Base-by-base conservation (phyloP, 2,329 filamentous ascomycete genomes). In the Talaromyces sp. region DNA sequence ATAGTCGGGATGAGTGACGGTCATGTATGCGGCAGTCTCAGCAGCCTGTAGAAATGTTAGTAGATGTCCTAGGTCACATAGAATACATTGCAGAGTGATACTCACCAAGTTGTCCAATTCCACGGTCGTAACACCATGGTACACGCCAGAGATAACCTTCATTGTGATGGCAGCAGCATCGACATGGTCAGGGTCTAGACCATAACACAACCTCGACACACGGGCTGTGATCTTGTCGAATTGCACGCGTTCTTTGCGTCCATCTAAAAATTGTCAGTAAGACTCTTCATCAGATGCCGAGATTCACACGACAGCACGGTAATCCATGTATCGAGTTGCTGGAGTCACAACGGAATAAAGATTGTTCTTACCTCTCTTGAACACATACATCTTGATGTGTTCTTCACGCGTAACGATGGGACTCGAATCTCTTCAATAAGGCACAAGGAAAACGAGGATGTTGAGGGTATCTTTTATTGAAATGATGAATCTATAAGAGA, bases 221-320 rank as follows among this genome's bases (percentile, higher is more conserved):
- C 94, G 91, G 69, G 94, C 94, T 71, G 94, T 97, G 84, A 99
- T 99, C 82, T 99, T 99, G 84, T 99, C 94, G 81, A 99, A 99
- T 77, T 99, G 94, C 65, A 99, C 94, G 77, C 94, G 94, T 84
- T 99, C 94, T 82, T 97, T 96, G 82, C 94, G 94, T 79, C 93
- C 93, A 84, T 99, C 94, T 97, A 67, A 39, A 22, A 2, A 9
- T 55, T n/a, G 57, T 58, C 43, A 58, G 51, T 36, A 41, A 39
- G 25, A 9, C 31, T 46, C 19, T 46, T 17, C 13, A 37, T 19
- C n/a, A 28, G 28, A 45, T 2, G 22, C 6, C 40, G 28, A 37
- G 17, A 41, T 22, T 11, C 33, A 56, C 25, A 59, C 13, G 52
- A 35, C n/a, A 37, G 37, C 5, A 28, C 28, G 33, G 13, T 39